phyloP scores from a whole-genome alignment of 768 basidiomycete species.

The Flagelloscypha sp. region DNA sequence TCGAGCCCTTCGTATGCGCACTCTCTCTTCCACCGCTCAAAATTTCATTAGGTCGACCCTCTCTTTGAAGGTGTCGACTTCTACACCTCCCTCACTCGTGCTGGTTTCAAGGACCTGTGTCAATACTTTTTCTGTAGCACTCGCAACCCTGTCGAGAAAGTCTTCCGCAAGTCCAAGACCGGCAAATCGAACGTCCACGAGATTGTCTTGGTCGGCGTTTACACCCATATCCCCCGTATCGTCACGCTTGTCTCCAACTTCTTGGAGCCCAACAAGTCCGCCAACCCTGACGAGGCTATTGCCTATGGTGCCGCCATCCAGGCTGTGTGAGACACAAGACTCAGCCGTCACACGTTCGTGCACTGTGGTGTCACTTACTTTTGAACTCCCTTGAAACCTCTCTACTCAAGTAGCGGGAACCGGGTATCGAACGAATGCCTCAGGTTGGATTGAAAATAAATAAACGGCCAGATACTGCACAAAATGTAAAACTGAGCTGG shows the following conservation, averaged over 20 bases:
- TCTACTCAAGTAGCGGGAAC: conserved; percentile 98
- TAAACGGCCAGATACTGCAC: too few relatives aligned
- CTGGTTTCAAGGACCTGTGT: conserved; percentile 94
- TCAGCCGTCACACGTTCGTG: conserved; percentile 90
- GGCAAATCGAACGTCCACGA: conserved; percentile 95
- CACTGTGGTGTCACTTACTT: conserved; percentile 87
- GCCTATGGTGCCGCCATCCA: conserved; percentile 99
- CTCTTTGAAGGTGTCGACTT: conserved; percentile 97
- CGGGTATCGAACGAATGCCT: too few relatives aligned
- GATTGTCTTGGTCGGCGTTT: conserved; percentile 97
- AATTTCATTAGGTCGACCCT: conserved; percentile 95
- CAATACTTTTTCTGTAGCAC: conserved; percentile 92
- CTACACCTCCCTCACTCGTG: conserved; percentile 96
- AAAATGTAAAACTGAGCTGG: too few relatives aligned
- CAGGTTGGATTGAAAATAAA: too few relatives aligned
- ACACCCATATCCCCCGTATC: conserved; percentile 95
- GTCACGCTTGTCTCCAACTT: conserved; percentile 97
- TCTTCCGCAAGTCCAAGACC: conserved; percentile 95
- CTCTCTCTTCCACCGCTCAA: conserved; percentile 93
- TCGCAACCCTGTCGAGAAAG: conserved; percentile 94
- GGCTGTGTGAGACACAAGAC: conserved; percentile 94
- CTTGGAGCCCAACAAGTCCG: conserved; percentile 97
- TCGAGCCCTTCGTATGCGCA: conserved; percentile 94
- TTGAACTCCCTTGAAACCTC: conserved; percentile 96
- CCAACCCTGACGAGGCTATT: conserved; percentile 99